These are phyloP conservation scores for Tolypocladium ovalisporum DNA, from an alignment of 2,329 filamentous ascomycete species.

Conservation along the genomic window DNA sequence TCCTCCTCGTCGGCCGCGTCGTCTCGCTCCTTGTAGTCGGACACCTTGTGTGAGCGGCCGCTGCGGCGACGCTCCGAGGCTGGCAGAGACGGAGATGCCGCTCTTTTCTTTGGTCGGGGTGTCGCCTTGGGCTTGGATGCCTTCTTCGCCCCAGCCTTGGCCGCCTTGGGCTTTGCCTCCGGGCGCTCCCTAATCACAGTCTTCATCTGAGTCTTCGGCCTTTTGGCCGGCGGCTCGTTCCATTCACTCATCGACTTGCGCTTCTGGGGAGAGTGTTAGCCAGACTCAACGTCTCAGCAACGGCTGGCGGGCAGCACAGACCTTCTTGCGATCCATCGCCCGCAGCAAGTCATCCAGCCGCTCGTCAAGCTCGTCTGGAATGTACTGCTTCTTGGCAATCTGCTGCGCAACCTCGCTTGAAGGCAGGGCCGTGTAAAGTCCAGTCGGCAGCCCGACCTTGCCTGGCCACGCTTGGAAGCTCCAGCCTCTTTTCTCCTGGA, in stretches of 20 bases:
- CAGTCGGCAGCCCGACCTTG: conserved; percentile 70
- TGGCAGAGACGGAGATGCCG: conserved; percentile 17
- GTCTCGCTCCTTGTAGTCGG: conserved; percentile 44
- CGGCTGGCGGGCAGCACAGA: conserved; percentile 16
- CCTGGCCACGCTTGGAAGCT: conserved; percentile 72
- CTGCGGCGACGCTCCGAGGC: conserved; percentile 43
- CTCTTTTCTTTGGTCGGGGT: conserved; percentile 14
- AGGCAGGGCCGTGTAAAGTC: conserved; percentile 64
- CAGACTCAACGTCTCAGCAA: background rate
- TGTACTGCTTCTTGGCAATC: conserved; percentile 76
- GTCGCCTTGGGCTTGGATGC: conserved; percentile 18
- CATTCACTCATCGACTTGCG: conserved; percentile 43
- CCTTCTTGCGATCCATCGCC: conserved; percentile 63
- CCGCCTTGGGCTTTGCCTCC: conserved; percentile 22
- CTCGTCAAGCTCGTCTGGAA: conserved; percentile 67
- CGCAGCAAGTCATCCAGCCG: conserved; percentile 58
- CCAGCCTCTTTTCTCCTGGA: conserved; percentile 79
- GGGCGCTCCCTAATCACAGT: conserved; percentile 24
- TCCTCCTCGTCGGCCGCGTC: conserved; percentile 49
- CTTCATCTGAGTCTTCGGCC: conserved; percentile 24
- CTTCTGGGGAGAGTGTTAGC: conserved; percentile 33
- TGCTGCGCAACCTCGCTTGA: conserved; percentile 71
- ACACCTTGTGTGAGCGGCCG: conserved; percentile 35
- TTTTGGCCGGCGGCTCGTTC: conserved; percentile 30
- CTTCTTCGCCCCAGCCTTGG: conserved; percentile 22